Evolutionary conservation across 2,329 filamentous ascomycete species (phyloP), one percentile per base, ranked within the genome.

Genomic region (Alternaria infectoria): DNA sequence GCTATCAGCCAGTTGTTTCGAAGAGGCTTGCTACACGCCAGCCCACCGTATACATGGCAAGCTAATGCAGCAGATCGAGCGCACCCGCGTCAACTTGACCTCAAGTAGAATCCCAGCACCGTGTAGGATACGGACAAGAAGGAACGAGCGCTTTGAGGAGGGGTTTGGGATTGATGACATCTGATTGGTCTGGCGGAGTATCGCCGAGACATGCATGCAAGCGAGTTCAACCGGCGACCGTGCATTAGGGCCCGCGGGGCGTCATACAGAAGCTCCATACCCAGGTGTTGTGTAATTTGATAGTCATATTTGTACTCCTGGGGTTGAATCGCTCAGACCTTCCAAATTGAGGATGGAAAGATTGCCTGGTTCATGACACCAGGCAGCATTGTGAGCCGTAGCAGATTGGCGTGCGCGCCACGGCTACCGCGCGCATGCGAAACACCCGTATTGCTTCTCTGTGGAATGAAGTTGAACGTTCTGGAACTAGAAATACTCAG

Each of bases 1-100:
- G 56, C 51, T 54, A 36, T 36, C 43, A 54, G 49, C 56, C 56
- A 50, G n/a, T 59, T 23, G 50, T 19, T 17, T 30, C 26, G 17
- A 36, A 49, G 49, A 36, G 56, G 23, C 36, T 44, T 43, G 23
- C 21, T 5, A 26, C 15, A 47, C 32, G 43, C 54, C 26, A 52
- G 47, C 6, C 28, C 15, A 45, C 23, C 5, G 32, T 25, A 19
- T 17, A 12, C 25, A 52, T 43, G 40, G 44, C 30, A 44, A 59
- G 49, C 30, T 52, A 54, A 43, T 25, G 43, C 50, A 5, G 60
- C 49, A 54, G 45, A 54, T 59, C 15, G 21, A 47, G 28, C 12
- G 25, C 54, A 25, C 26, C 45, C 32, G 23, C 47, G 23, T 26
- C 25, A 28, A 51, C 25, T 23, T 54, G 50, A 43, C 21, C 28